A percentile compares a stretch with the other conserved stretches of the same genome.
phyloP scores from a whole-genome alignment of 768 basidiomycete genomes.

The Lyophyllum shimeji region DNA sequence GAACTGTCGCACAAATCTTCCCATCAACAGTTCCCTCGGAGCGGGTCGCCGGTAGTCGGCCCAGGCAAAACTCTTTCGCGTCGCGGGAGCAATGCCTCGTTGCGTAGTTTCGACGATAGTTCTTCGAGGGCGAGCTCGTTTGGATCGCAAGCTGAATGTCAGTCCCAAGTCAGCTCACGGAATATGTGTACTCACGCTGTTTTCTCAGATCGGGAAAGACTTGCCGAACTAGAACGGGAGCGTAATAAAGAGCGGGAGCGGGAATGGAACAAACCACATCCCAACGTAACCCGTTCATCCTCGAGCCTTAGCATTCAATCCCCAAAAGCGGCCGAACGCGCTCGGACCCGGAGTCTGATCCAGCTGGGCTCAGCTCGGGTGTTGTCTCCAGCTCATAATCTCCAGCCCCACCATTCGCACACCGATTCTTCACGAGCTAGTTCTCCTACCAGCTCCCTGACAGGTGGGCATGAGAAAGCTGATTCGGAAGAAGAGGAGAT shows the following conservation, averaged over 20 bases:
- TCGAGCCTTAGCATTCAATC: conserved; percentile 43
- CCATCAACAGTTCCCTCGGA: conserved; percentile 16
- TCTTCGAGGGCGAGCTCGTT: conserved; percentile 45
- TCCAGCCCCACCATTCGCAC: conserved; percentile 32
- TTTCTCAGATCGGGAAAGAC: conserved; percentile 44
- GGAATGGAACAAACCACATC: conserved; percentile 52
- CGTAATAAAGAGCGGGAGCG: conserved; percentile 48
- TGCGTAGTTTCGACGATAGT: conserved; percentile 40
- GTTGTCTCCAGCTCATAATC: conserved; percentile 15
- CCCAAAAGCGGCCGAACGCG: conserved; percentile 22
- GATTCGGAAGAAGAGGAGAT: conserved; percentile 26
- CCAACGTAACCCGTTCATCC: conserved; percentile 35
- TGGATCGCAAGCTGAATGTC: conserved; percentile 54
- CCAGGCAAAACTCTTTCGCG: conserved; percentile 21
- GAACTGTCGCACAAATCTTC: conserved; percentile 19
- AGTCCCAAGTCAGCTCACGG: conserved; percentile 22
- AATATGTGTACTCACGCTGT: neutral
- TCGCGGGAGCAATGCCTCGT: conserved; percentile 38
- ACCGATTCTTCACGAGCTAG: conserved; percentile 33
- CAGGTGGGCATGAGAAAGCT: conserved; percentile 26
- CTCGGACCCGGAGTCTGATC: conserved; percentile 22
- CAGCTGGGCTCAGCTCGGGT: conserved; percentile 39
- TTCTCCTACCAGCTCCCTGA: conserved; percentile 41
- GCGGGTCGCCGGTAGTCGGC: conserved; percentile 14
- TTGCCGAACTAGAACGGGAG: conserved; percentile 42